These are phyloP conservation scores for Scedosporium dehoogii DNA, from an alignment of 2,329 filamentous ascomycete species.

Conservation along the genomic window DNA sequence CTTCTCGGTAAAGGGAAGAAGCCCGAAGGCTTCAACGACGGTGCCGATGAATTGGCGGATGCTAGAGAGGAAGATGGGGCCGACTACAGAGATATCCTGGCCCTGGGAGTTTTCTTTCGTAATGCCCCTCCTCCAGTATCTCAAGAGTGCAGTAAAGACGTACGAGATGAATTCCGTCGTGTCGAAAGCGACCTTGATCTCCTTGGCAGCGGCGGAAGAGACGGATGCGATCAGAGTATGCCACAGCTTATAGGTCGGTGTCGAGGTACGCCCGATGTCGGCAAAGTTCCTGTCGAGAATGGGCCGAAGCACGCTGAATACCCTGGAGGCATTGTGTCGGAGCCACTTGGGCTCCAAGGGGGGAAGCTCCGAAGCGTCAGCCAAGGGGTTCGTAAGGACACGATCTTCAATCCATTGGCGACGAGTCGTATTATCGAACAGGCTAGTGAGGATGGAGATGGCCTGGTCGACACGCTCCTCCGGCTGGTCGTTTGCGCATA, in stretches of 20 bases:
- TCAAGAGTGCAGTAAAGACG: constrained; percentile 5
- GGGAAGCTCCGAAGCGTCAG: constrained; percentile 67
- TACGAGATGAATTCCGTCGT: constrained; percentile 61
- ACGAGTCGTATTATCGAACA: constrained; percentile 51
- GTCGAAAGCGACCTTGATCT: constrained; percentile 80
- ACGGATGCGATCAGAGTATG: constrained; percentile 50
- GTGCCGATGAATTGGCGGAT: constrained; percentile 39
- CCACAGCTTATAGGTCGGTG: constrained; percentile 46
- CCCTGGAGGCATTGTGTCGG: constrained; percentile 54
- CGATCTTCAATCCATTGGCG: constrained; percentile 67
- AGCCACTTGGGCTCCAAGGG: constrained; percentile 81
- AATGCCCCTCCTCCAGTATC: constrained; percentile 7
- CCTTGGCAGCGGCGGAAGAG: constrained; percentile 63
- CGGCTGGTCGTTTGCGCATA: constrained; percentile 33
- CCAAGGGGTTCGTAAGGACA: constrained; percentile 48
- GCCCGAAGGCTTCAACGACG: constrained; percentile 41
- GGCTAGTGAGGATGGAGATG: constrained; percentile 55
- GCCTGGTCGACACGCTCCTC: constrained; percentile 46
- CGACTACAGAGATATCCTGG: constrained; percentile 30
- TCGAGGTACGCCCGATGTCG: constrained; percentile 51
- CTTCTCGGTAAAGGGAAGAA: constrained; percentile 53
- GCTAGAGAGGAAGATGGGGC: constrained; percentile 42
- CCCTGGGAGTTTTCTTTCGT: constrained; percentile 37
- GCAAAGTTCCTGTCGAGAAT: constrained; percentile 52
- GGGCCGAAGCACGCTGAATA: constrained; percentile 54